Conservation (phyloP, 768 basidiomycete species). For the Suillus subluteus region DNA sequence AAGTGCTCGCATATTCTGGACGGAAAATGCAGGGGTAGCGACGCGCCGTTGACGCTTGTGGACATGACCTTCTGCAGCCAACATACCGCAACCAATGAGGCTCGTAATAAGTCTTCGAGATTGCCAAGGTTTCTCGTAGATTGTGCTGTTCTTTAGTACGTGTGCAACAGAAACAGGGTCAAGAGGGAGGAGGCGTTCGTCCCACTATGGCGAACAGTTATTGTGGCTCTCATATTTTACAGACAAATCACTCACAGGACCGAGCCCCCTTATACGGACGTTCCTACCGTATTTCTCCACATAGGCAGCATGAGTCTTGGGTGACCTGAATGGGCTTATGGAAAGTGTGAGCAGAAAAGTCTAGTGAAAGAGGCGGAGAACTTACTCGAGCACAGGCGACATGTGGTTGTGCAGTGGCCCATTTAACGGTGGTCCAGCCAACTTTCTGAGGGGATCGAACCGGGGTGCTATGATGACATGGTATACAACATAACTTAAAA, state of each 20-base stretch:
- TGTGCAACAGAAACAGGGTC: conserved; percentile 78
- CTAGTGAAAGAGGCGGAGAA: conserved; percentile 11
- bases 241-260: conserved; percentile 57
- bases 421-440: conserved; percentile 64
- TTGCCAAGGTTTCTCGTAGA: conserved; percentile 86
- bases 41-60: conserved; percentile 84
- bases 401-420: conserved; percentile 59
- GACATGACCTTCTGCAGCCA: conserved; percentile 74
- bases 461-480: conserved; percentile 30
- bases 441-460: conserved; percentile 49
- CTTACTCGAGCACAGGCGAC: conserved; percentile 60
- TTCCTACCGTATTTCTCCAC: conserved; percentile 67
- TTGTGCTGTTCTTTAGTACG: conserved; percentile 68
- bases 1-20: conserved; percentile 74
- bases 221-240: neutral
- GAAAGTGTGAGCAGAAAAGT: neutral
- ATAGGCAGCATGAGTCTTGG: conserved; percentile 54
- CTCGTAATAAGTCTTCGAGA: conserved; percentile 73
- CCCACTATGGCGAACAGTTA: conserved; percentile 54
- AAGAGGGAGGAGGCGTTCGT: conserved; percentile 76
- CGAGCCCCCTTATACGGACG: conserved; percentile 67
- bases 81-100: conserved; percentile 83
- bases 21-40: conserved; percentile 76
- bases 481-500: conserved; percentile 27
- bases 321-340: conserved; percentile 58